Conservation (phyloP, 140 eudicot species). For the Erigeron philadelphicus region DNA sequence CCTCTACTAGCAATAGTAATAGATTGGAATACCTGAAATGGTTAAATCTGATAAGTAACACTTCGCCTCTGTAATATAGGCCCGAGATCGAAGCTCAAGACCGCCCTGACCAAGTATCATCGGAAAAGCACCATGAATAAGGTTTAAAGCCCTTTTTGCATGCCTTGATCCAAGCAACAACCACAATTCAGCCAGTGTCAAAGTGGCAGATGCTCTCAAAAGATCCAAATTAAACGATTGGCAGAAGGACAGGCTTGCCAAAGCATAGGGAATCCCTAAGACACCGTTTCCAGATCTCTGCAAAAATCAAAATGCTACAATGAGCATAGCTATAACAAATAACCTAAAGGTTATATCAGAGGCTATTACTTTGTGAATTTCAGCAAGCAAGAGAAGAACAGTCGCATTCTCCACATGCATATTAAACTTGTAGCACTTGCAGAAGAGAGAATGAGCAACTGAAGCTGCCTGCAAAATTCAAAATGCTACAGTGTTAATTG, state of each 20-base stretch:
- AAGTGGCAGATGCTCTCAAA: slow-evolving; percentile 79
- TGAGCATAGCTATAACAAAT: background rate
- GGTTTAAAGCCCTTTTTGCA: slow-evolving; percentile 76
- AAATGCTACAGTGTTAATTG: background rate
- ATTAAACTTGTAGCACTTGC: slow-evolving; percentile 78
- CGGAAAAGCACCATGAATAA: slow-evolving; percentile 76
- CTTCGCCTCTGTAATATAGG: slow-evolving; percentile 78
- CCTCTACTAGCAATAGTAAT: background rate
- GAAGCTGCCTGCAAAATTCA: slow-evolving; percentile 74
- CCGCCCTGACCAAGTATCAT: slow-evolving; percentile 95
- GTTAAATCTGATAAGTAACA: slow-evolving; percentile 73
- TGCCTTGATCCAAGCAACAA: slow-evolving; percentile 76
- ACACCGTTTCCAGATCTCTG: slow-evolving; percentile 97
- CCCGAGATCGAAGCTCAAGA: slow-evolving; percentile 83
- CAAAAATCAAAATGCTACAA: background rate
- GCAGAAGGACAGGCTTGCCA: slow-evolving; percentile 92
- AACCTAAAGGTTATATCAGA: background rate
- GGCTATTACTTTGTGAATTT: slow-evolving; percentile 73
- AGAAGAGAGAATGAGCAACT: slow-evolving; percentile 79
- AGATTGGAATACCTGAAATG: slow-evolving; percentile 51
- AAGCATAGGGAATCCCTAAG: slow-evolving; percentile 84
- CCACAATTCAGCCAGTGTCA: slow-evolving; percentile 91
- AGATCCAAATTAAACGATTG: slow-evolving; percentile 87
- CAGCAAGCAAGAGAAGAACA: slow-evolving; percentile 87
- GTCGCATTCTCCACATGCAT: slow-evolving; percentile 83